Evolutionary conservation across 2,329 filamentous ascomycete genomes (phyloP).

Genomic region (Coniochaeta sp.): DNA sequence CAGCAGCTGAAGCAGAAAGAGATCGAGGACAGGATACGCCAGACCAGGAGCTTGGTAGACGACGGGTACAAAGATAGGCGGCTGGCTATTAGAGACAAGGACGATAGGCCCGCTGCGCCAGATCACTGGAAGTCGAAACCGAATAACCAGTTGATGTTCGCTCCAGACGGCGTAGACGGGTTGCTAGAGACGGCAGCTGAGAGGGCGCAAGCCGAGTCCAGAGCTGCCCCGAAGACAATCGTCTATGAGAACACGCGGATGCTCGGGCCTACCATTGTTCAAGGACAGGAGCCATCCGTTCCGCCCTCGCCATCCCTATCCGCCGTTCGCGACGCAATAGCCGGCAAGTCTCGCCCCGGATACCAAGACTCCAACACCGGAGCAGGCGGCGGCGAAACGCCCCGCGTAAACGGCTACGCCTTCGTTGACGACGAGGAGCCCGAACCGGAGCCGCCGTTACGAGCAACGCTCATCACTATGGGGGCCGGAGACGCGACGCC

Average conservation of each 20-base stretch:
- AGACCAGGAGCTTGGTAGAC: slow-evolving; percentile 39
- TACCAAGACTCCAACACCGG: slow-evolving; percentile 53
- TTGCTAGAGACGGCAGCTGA: slow-evolving; percentile 55
- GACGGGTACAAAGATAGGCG: slow-evolving; percentile 51
- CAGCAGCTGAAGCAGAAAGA: slow-evolving; percentile 64
- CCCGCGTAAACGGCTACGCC: slow-evolving; percentile 84
- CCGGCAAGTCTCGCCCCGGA: slow-evolving; percentile 56
- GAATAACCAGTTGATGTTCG: slow-evolving; percentile 84
- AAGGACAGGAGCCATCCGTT: slow-evolving; percentile 27
- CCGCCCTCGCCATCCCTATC: slow-evolving; percentile 79
- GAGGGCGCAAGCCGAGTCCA: slow-evolving; percentile 60
- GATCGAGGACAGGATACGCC: slow-evolving; percentile 44
- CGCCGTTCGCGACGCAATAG: slow-evolving; percentile 76
- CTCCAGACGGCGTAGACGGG: slow-evolving; percentile 57
- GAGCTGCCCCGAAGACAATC: slow-evolving; percentile 68
- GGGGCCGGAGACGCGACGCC: slow-evolving; percentile 54
- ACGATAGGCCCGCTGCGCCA: slow-evolving; percentile 67
- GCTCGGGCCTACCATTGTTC: slow-evolving; percentile 35
- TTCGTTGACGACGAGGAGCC: slow-evolving; percentile 81
- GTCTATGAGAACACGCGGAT: slow-evolving; percentile 80
- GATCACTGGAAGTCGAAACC: slow-evolving; percentile 69
- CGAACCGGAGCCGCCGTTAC: slow-evolving; percentile 27
- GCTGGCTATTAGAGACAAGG: slow-evolving; percentile 57
- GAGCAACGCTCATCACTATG: slow-evolving; percentile 42
- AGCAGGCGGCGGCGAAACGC: slow-evolving; percentile 61